Conservation (phyloP, 495 filamentous ascomycete species). For the Trichoderma gamsii region DNA sequence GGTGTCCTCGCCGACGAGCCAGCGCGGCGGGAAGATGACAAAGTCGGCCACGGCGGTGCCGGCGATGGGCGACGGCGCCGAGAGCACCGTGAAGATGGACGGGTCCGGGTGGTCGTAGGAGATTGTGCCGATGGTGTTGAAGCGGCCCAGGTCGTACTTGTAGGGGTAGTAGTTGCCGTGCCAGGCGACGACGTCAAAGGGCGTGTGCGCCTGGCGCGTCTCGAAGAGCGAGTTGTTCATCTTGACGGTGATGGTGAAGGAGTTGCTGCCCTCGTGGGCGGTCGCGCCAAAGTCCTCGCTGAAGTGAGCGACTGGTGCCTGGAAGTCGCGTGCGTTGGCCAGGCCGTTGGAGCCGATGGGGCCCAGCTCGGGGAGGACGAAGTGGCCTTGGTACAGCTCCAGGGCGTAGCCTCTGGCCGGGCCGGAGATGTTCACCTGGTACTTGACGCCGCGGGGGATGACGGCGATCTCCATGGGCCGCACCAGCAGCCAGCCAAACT, state of each 20-base stretch:
- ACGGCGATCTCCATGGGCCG: slow-evolving; percentile 86
- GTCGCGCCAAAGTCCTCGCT: slow-evolving; percentile 48
- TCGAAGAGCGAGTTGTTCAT: slow-evolving; percentile 74
- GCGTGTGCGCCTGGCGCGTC: slow-evolving; percentile 64
- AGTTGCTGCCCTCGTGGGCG: slow-evolving; percentile 31
- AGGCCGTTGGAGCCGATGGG: slow-evolving; percentile 85
- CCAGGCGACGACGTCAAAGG: slow-evolving; percentile 83
- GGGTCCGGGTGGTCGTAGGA: slow-evolving; percentile 79
- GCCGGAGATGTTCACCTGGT: slow-evolving; percentile 57
- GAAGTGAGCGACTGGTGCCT: slow-evolving; percentile 72
- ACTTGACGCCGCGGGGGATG: slow-evolving; percentile 77
- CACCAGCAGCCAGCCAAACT: slow-evolving; percentile 74
- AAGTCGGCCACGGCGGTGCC: slow-evolving; percentile 77
- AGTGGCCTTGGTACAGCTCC: slow-evolving; percentile 83
- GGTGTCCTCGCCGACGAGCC: slow-evolving; percentile 70
- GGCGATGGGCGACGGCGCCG: slow-evolving; percentile 54
- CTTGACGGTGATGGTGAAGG: slow-evolving; percentile 64
- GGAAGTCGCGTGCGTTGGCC: slow-evolving; percentile 85
- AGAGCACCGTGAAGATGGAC: slow-evolving; percentile 75
- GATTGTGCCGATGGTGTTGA: slow-evolving; percentile 69
- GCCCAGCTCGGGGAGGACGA: slow-evolving; percentile 76
- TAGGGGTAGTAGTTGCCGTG: slow-evolving; percentile 75
- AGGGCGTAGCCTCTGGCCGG: slow-evolving; percentile 78
- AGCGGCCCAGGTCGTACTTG: slow-evolving; percentile 81
- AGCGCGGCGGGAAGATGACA: slow-evolving; percentile 76